Evolutionary conservation across 163 green algal genomes (phyloP).

Genomic region (Chloromonas sp.): DNA sequence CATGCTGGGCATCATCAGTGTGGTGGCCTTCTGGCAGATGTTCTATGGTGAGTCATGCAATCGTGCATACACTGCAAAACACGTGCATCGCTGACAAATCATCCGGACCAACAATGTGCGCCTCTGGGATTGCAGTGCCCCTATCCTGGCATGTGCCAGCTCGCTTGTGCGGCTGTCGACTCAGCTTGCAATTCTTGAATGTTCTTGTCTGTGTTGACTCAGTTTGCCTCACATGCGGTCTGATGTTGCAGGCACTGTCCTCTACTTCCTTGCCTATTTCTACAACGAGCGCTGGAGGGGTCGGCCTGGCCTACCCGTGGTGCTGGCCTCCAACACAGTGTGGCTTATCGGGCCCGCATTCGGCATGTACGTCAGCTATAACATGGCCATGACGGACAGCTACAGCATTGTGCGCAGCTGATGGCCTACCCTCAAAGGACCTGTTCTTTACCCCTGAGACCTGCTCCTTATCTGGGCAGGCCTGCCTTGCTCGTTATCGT

Average conservation of each 20-base stretch:
- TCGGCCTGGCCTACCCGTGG: slow-evolving; percentile 3
- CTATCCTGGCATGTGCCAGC: too few species aligned
- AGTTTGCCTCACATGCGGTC: too few species aligned
- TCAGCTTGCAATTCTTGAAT: too few species aligned
- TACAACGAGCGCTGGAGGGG: slow-evolving; percentile 18
- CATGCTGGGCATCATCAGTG: slow-evolving; percentile 14
- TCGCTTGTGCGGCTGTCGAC: too few species aligned
- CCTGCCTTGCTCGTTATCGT: too few species aligned
- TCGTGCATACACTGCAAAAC: too few species aligned
- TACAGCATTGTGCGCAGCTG: background rate
- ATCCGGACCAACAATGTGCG: too few species aligned
- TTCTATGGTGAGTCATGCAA: slow-evolving; percentile 12
- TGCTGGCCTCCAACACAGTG: slow-evolving; percentile 10
- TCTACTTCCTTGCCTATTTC: slow-evolving; percentile 20
- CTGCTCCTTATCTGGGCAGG: too few species aligned
- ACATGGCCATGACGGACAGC: slow-evolving; percentile 10
- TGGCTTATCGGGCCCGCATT: slow-evolving; percentile 13
- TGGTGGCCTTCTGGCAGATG: slow-evolving; percentile 17
- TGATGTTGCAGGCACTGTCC: slow-evolving; percentile 10
- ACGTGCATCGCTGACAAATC: too few species aligned
- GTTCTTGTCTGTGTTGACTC: too few species aligned
- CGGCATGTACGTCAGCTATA: slow-evolving; percentile 15
- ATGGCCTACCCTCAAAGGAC: background rate
- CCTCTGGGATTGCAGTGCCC: too few species aligned
- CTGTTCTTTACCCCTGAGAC: too few species aligned